These are phyloP conservation scores for Malbranchea cinnamomea DNA, from an alignment of 2,329 filamentous ascomycete species.

Conservation along the genomic window DNA sequence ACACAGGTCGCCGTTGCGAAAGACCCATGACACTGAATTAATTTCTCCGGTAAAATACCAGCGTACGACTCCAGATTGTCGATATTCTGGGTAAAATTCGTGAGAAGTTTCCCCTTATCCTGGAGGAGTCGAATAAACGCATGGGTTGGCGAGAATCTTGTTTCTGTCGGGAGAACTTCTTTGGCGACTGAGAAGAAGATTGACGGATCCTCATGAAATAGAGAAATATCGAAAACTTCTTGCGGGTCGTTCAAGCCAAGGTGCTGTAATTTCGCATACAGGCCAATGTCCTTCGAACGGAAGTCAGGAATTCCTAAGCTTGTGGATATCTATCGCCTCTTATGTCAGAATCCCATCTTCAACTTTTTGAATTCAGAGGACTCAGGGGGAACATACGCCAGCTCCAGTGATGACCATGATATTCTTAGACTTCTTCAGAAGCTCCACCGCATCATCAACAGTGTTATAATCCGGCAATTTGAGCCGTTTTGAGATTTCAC, in stretches of 20 bases:
- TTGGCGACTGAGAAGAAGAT: conserved; percentile 88
- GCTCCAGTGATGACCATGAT: conserved; percentile 91
- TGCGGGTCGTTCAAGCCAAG: conserved; percentile 72
- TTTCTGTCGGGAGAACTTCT: conserved; percentile 70
- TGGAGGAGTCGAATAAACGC: conserved; percentile 84
- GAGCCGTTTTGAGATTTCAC: conserved; percentile 66
- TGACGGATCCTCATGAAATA: conserved; percentile 72
- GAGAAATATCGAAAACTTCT: conserved; percentile 82
- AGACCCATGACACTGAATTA: conserved; percentile 92
- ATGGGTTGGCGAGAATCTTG: conserved; percentile 80
- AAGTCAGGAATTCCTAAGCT: conserved; percentile 96
- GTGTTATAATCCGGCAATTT: conserved; percentile 72
- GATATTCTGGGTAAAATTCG: conserved; percentile 98
- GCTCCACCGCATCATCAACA: conserved; percentile 67
- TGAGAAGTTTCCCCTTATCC: conserved; percentile 74
- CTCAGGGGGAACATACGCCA: conserved; percentile 35
- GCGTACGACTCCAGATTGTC: conserved; percentile 87
- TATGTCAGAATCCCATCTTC: conserved; percentile 5
- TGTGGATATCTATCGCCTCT: conserved; percentile 55
- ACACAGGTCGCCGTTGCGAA: conserved; percentile 87
- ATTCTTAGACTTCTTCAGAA: conserved; percentile 61
- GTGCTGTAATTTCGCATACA: conserved; percentile 72
- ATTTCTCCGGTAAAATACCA: conserved; percentile 63
- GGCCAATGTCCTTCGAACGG: conserved; percentile 77
- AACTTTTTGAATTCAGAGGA: neutral